These are phyloP conservation scores for Striga asiatica DNA, from an alignment of 257 asterid genomes.

Conservation along the genomic window DNA sequence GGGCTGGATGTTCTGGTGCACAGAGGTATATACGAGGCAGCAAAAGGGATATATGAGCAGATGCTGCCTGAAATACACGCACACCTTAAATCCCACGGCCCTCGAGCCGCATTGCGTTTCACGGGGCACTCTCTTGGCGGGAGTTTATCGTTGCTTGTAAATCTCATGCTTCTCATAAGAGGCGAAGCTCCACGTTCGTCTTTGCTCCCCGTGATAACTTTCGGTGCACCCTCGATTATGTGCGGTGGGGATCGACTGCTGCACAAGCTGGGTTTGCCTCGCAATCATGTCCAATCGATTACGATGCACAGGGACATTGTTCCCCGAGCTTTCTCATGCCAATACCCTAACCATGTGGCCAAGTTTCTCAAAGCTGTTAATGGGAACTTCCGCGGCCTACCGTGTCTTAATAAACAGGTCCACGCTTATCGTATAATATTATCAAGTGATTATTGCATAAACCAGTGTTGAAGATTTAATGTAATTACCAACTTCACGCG, in stretches of 20 bases:
- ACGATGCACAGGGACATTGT: constrained; percentile 93
- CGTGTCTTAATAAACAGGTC: constrained; percentile 84
- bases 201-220: constrained; percentile 78
- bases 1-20: constrained; percentile 83
- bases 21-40: constrained; percentile 95
- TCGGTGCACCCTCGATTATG: constrained; percentile 84
- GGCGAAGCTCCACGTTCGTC: constrained; percentile 60
- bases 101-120: constrained; percentile 61
- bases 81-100: constrained; percentile 51
- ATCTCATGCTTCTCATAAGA: constrained; percentile 77
- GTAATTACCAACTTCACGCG: background rate
- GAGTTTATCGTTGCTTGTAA: constrained; percentile 71
- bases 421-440: background rate
- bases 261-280: constrained; percentile 55
- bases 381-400: constrained; percentile 64
- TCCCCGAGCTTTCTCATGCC: constrained; percentile 93
- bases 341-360: constrained; percentile 81
- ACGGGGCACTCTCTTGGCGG: constrained; percentile 98
- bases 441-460: background rate
- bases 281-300: constrained; percentile 57
- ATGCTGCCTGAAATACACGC: constrained; percentile 69
- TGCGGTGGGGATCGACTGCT: constrained; percentile 88
- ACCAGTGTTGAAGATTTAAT: background rate
- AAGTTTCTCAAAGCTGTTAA: constrained; percentile 84
- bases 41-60: constrained; percentile 87